Percentiles rank a stretch among this genome's conserved stretches.
Evolutionary conservation across 1,139 yeast species (phyloP).

Genomic region (Yamadazyma buinensis): DNA sequence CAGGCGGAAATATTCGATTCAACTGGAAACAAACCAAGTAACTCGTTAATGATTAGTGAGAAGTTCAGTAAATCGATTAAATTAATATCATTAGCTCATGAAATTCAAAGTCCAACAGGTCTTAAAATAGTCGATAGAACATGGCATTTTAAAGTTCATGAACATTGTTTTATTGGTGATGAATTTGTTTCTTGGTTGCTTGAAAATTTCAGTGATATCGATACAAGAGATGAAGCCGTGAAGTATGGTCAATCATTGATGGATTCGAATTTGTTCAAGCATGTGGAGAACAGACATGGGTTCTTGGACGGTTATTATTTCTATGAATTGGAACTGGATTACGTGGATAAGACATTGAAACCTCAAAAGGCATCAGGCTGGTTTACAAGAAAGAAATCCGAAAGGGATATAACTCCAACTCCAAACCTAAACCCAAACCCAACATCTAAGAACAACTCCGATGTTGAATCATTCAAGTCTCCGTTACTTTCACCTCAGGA

Average conservation of each 20-base stretch:
- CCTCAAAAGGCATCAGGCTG: slow-evolving; percentile 20
- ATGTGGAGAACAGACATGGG: slow-evolving; percentile 79
- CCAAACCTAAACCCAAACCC: slow-evolving; percentile 27
- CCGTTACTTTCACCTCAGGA: slow-evolving; percentile 22
- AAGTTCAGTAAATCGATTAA: slow-evolving; percentile 36
- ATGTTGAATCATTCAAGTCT: slow-evolving; percentile 25
- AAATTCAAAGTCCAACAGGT: slow-evolving; percentile 66
- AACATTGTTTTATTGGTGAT: slow-evolving; percentile 77
- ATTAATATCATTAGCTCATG: slow-evolving; percentile 51
- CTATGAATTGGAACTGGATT: slow-evolving; percentile 66
- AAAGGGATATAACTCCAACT: slow-evolving; percentile 13
- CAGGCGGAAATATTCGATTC: slow-evolving; percentile 31
- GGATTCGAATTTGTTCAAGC: slow-evolving; percentile 68
- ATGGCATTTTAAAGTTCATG: slow-evolving; percentile 87
- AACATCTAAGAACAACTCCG: slow-evolving; percentile 24
- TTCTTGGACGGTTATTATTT: slow-evolving; percentile 92
- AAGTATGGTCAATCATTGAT: slow-evolving; percentile 73
- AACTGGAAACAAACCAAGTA: slow-evolving; percentile 30
- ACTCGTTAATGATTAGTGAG: slow-evolving; percentile 31
- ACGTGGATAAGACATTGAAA: slow-evolving; percentile 32
- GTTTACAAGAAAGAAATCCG: slow-evolving; percentile 29
- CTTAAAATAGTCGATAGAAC: slow-evolving; percentile 68
- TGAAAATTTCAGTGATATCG: slow-evolving; percentile 73
- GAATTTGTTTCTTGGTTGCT: slow-evolving; percentile 85
- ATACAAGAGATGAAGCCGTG: slow-evolving; percentile 78